These are phyloP conservation scores for Oryza rufipogon DNA, from an alignment of 176 grass and related monocot genomes.

Conservation along the genomic window DNA sequence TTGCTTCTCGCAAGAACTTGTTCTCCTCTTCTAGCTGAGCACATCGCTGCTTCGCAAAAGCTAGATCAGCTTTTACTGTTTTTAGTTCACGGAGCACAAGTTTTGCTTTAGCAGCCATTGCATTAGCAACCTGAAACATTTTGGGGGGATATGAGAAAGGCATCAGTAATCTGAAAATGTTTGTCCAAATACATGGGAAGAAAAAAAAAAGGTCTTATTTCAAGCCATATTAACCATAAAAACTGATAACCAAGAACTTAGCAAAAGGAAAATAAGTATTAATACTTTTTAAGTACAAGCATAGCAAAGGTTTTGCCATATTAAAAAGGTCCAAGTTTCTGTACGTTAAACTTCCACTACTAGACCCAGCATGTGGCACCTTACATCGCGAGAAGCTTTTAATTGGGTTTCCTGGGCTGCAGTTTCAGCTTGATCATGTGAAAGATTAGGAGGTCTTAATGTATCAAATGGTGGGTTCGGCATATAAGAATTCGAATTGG, in stretches of 20 bases:
- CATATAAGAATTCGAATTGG: constrained; percentile 26
- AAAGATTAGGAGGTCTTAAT: constrained; percentile 32
- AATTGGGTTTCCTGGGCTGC: constrained; percentile 40
- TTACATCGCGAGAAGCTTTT: constrained; percentile 81
- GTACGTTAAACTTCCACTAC: background rate
- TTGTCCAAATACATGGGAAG: background rate
- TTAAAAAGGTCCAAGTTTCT: background rate
- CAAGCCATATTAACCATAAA: background rate
- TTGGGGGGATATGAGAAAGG: constrained; percentile 7
- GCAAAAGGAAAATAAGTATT: background rate
- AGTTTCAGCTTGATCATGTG: constrained; percentile 19
- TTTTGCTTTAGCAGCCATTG: constrained; percentile 95
- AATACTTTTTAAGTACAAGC: background rate
- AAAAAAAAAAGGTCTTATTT: background rate
- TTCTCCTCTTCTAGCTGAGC: constrained; percentile 93
- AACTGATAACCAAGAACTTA: background rate
- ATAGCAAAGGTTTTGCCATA: background rate
- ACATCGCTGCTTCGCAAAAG: constrained; percentile 82
- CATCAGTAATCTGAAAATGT: background rate
- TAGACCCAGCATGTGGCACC: constrained; percentile 47
- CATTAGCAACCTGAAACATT: constrained; percentile 83
- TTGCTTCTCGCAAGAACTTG: constrained; percentile 77
- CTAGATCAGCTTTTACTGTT: constrained; percentile 80
- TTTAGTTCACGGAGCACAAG: constrained; percentile 88
- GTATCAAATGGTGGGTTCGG: constrained; percentile 22